Conservation (phyloP, 371 early-diverging fungal genomes). For the Batrachochytrium dendrobatidis region DNA sequence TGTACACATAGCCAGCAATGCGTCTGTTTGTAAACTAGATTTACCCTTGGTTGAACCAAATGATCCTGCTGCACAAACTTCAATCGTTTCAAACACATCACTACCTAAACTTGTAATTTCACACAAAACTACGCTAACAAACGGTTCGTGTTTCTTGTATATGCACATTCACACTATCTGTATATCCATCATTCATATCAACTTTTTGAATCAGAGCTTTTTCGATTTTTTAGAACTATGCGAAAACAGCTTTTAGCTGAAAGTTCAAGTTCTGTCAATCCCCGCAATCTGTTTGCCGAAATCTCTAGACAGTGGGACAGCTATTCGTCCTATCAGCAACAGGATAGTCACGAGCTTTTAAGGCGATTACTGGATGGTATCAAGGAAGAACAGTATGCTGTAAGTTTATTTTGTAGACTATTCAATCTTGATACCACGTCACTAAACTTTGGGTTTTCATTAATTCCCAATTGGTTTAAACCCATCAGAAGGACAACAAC, state of each 20-base stretch:
- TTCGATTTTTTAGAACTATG: slow-evolving; percentile 16
- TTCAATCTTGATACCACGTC: too few species aligned
- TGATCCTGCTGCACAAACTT: background rate
- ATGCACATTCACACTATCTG: too few species aligned
- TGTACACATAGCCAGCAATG: too few species aligned
- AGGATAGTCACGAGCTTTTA: slow-evolving; percentile 62
- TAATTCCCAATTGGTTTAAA: too few species aligned
- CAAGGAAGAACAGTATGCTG: slow-evolving; percentile 41
- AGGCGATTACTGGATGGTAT: slow-evolving; percentile 53
- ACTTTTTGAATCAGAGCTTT: slow-evolving; percentile 13
- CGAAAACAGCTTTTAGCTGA: slow-evolving; percentile 3
- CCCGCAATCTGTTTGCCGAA: slow-evolving; percentile 41
- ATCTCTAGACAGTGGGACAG: slow-evolving; percentile 43
- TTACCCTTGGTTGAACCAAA: background rate
- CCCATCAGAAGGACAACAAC: slow-evolving; percentile 15
- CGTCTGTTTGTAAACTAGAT: too few species aligned
- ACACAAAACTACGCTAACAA: too few species aligned
- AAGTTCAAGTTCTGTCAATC: slow-evolving; percentile 29
- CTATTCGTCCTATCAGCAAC: slow-evolving; percentile 50
- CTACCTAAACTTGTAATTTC: too few species aligned
- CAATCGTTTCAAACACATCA: background rate
- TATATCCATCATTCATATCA: too few species aligned
- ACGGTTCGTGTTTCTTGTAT: too few species aligned
- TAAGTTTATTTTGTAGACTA: too few species aligned
- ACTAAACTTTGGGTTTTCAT: too few species aligned